Base-by-base conservation (phyloP, 1,284 basidiomycete species). In the Naganishia albida region DNA sequence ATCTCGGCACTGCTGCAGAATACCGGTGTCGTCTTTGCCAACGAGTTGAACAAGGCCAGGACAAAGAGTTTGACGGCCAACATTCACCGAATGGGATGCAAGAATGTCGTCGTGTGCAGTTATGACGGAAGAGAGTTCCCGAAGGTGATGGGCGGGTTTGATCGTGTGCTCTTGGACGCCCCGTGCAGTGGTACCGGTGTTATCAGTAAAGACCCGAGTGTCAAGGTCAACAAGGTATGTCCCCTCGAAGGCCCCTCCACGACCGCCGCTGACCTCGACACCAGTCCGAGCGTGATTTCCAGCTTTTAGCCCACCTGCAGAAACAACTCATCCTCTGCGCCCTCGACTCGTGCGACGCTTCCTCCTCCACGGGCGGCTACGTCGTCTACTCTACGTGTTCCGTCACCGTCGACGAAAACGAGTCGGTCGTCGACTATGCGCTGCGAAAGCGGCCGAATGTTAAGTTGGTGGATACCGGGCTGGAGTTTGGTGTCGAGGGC, bases 371-470 rank as follows among this genome's bases (percentile, higher is more conserved):
- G 0, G 96, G 96, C 15, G 95, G 93, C 26, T 94, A 89, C 78
- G 82, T 99, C 71, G 95, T 99, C 66, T 99, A 99, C 82, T 98
- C 94, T 62, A 99, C 96, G 0, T 99, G 96, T 78, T 98, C 94
- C 7, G 93, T 99, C 52, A 97, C 90, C 3, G 90, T 97, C 2
- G 96, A 99, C 73, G 96, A 99, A 82, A 94, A 99, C 82, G 96
- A 99, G 80, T 87, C 91, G 4, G 95, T 99, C 18, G 92, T 99
- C 20, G 91, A 98, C 78, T 99, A 99, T 75, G 96, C 96, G n/a
- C 84, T 99, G 64, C 87, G 89, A 70, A 98, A 99, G 80, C 86
- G 96, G 40, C 90, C 94, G n/a, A 89, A 99, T 76, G 91, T 90
- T 71, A 89, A 88, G 78, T 87, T 99, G 49, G 93, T 99, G 55